Evolutionary conservation across 169 alveolate genomes (phyloP).

Genomic region (Toxoplasma gondii): DNA sequence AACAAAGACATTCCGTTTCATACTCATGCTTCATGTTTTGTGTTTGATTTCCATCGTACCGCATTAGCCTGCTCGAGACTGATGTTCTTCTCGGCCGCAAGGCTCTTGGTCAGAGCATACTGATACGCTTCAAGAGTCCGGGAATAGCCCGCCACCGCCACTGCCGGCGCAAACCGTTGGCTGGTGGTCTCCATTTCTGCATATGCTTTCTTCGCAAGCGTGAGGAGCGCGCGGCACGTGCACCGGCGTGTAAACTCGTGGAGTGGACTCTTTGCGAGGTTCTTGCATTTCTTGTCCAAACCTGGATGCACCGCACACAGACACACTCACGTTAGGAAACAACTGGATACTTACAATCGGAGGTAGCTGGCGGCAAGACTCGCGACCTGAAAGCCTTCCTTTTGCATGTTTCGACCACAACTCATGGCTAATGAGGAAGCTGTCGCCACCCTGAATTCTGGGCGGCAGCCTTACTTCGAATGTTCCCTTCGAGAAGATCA

Average conservation of each 20-base stretch:
- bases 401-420: no score
- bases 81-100: constrained; percentile 30
- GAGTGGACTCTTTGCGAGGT: neutral
- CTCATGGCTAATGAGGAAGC: no score
- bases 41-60: neutral
- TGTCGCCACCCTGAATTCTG: no score
- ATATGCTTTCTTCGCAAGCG: neutral
- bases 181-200: constrained; percentile 18
- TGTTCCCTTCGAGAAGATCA: constrained; percentile 20
- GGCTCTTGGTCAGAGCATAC: neutral
- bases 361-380: no score
- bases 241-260: neutral
- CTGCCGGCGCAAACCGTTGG: constrained; percentile 8
- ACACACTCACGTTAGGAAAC: neutral
- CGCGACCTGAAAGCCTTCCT: no score
- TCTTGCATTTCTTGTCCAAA: neutral
- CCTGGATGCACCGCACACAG: neutral
- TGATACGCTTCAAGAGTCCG: neutral
- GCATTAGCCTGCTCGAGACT: constrained; percentile 1
- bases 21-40: no score
- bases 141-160: neutral
- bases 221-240: neutral
- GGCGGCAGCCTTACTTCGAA: neutral
- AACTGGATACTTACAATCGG: no score
- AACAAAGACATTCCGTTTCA: no score